Evolutionary conservation across 208 protist species (phyloP), one percentile per base, ranked within the genome.

Genomic region (Strigomonas culicis): DNA sequence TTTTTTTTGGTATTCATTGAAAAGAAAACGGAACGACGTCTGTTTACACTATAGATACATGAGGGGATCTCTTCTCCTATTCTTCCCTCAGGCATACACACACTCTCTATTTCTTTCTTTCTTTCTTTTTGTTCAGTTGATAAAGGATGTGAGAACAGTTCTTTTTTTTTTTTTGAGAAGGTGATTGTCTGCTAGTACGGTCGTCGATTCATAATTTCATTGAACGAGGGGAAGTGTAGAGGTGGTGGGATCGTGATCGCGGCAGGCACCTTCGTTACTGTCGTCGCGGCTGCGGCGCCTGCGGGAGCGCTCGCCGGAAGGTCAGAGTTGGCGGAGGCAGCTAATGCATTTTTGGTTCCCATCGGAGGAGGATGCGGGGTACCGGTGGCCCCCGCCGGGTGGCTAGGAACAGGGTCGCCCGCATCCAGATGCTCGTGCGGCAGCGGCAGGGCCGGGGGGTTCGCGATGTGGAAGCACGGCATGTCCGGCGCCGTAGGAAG

Each of bases 181-280:
- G n/a, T n/a, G n/a, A 49, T n/a, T 59, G 25, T 31, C 30, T 8
- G n/a, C 4, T 43, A 6, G 53, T 21, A 21, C 31, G 34, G 8
- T 59, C 31, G 6, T 15, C 10, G 43, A 34, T 65, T 65, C 47
- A 30, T 25, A 4, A 36, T 31, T 46, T 59, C 64, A 52, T 66
- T 77, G 63, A 72, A 86, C 11, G 72, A 61, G 4, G 82, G 81
- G 63, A 84, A 91, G 22, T 82, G 34, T 46, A 91, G 51, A 7
- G 84, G 84, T n/a, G 84, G 79, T 2, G 81, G 80, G 62, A 88
- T 68, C 21, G 51, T 27, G 11, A 25, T 15, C 7, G 15, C 34
- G 32, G 50, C 61, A 68, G 66, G 1, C 11, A 25, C 4, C 46
- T 1, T 32, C 22, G 31, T 25, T 44, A 28, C 3, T 36, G 19